A percentile compares a stretch with the other conserved stretches of the same genome.
These are phyloP conservation scores for Rhizopus sp. DNA, from an alignment of 371 early-diverging fungal genomes.

Conservation along the genomic window DNA sequence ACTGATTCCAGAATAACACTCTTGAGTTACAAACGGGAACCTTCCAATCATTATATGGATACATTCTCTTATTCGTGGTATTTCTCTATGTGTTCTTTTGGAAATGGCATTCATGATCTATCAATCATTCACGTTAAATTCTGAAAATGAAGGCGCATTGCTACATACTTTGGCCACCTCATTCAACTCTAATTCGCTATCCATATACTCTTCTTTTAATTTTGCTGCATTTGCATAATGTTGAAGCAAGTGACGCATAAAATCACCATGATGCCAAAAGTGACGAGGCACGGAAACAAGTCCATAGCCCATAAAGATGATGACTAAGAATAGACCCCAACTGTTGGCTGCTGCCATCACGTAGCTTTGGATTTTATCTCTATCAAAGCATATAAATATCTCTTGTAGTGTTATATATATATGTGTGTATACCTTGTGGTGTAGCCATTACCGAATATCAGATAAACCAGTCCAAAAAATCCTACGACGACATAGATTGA, in stretches of 20 bases:
- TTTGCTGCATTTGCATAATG: slow-evolving; percentile 70
- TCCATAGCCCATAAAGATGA: slow-evolving; percentile 91
- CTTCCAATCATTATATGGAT: slow-evolving; percentile 56
- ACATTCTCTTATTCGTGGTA: slow-evolving; percentile 48
- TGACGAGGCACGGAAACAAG: slow-evolving; percentile 86
- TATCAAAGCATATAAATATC: slow-evolving; percentile 17
- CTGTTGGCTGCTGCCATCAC: slow-evolving; percentile 94
- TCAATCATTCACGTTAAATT: neutral
- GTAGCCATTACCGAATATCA: slow-evolving; percentile 61
- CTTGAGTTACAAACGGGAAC: slow-evolving; percentile 51
- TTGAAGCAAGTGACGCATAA: slow-evolving; percentile 59
- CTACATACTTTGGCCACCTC: slow-evolving; percentile 62
- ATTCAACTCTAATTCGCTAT: slow-evolving; percentile 72
- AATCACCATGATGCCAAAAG: slow-evolving; percentile 77
- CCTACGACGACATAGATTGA: slow-evolving; percentile 53
- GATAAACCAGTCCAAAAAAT: slow-evolving; percentile 71
- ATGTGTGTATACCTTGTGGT: slow-evolving; percentile 33
- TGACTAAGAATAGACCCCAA: slow-evolving; percentile 88
- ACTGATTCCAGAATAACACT: slow-evolving; percentile 31
- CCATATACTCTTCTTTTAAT: slow-evolving; percentile 75
- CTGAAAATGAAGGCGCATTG: neutral
- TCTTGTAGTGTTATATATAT: neutral
- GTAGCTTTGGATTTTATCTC: slow-evolving; percentile 73
- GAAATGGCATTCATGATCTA: slow-evolving; percentile 43
- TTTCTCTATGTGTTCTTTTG: slow-evolving; percentile 22